A percentile compares a stretch with the other conserved stretches of the same genome.
phyloP scores from a whole-genome alignment of 305 asterid genomes.

The Solanum chacoense region DNA sequence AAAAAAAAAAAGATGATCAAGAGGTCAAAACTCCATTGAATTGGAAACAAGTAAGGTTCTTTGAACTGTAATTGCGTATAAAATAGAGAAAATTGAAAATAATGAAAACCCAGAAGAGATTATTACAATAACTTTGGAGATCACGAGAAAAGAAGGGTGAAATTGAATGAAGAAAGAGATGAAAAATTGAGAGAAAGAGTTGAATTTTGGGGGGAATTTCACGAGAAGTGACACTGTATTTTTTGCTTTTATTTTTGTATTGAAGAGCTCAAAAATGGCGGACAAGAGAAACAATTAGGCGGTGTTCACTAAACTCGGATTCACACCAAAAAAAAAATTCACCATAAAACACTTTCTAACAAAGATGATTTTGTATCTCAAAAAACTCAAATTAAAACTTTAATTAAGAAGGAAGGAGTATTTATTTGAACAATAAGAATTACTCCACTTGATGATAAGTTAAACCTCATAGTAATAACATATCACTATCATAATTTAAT shows the following conservation, averaged over 20 bases:
- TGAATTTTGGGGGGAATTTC: neutral
- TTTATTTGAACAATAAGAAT: no score
- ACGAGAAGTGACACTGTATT: neutral
- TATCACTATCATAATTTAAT: no score
- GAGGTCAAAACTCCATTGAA: constrained; percentile 63
- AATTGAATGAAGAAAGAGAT: constrained; percentile 1
- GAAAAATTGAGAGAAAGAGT: neutral
- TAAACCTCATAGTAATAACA: no score
- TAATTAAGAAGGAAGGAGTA: no score
- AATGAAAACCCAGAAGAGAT: neutral
- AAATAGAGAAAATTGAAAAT: neutral
- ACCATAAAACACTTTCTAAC: no score
- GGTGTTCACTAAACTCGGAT: neutral
- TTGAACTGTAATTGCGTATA: neutral
- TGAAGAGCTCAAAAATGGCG: constrained; percentile 19
- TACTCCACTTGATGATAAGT: no score
- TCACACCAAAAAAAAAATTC: no score
- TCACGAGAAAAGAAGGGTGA: neutral
- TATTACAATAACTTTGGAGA: neutral
- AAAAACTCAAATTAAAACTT: no score
- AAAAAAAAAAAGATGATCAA: constrained; percentile 23
- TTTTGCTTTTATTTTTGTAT: neutral
- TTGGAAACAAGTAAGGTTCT: neutral
- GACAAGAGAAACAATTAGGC: constrained; percentile 4
- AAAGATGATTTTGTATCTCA: no score